Percentiles rank a stretch among this genome's conserved stretches.
Conservation (phyloP, 805 yeast genomes). For the Wickerhamiella nectarea region DNA sequence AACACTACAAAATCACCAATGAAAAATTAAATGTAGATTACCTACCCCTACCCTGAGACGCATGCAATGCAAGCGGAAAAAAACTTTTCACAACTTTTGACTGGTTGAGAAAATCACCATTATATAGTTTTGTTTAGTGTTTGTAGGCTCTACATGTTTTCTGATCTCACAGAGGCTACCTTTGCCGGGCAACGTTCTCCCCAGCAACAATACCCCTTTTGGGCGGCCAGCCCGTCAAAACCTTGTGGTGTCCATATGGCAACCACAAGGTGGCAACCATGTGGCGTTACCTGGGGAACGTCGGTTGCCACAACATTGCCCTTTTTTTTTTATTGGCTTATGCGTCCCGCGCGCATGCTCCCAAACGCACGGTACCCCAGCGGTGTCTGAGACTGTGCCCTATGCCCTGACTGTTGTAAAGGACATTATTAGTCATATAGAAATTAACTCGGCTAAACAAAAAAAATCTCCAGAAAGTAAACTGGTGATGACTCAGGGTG, state of each 20-base stretch:
- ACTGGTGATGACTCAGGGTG: slow-evolving; percentile 8
- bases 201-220: not conserved
- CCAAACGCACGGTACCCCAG: too few species aligned
- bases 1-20: not conserved
- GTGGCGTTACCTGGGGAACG: not conserved
- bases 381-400: too few species aligned
- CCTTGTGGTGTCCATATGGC: too few species aligned
- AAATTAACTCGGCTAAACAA: not conserved
- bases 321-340: too few species aligned
- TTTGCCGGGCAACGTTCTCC: not conserved
- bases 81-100: not conserved
- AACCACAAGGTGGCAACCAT: not conserved
- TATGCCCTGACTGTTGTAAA: too few species aligned
- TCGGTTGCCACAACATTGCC: not conserved
- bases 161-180: too few species aligned
- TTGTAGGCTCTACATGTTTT: too few species aligned
- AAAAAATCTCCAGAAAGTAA: not conserved
- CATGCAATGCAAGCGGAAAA: not conserved
- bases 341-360: too few species aligned
- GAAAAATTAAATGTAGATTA: not conserved
- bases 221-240: not conserved
- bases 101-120: not conserved
- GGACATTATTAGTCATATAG: not conserved
- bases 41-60: not conserved
- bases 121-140: too few species aligned